Base-by-base conservation (phyloP, 345 rosid species). In the Euphorbia tirucalli region DNA sequence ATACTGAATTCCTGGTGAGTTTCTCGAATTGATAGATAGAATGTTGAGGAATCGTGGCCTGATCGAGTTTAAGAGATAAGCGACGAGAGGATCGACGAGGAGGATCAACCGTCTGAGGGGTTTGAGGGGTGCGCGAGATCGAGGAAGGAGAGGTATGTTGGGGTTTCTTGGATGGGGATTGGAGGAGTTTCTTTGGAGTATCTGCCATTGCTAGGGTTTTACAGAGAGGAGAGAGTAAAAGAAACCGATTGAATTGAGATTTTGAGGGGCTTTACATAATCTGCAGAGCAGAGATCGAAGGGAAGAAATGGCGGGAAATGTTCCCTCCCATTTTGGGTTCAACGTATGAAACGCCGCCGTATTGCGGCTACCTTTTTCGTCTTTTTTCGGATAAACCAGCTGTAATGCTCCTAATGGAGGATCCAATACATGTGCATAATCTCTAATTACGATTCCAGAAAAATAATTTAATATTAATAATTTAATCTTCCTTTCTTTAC, bases 281-380 rank as follows among this genome's bases (percentile, higher is more conserved):
- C 25, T 55, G 59, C 5, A 3, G 11, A 7, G 2, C 19, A 30
- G 69, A 35, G 21, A 69, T 72, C 32, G 68, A 74, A 81, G 75
- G 66, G 31, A 21, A 57, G 75, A 25, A 78, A 55, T 79, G 92
- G 95, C 95, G 95, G 88, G 87, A 89, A 86, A 82, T 69, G 63
- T 83, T 82, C 88, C 85, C 83, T 60, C 87, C 72, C n/a, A 24
- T 71, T 69, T 28, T 49, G n/a, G 22, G 48, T 30, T 46, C 46
- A 30, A 30, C 11, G n/a, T 39, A 18, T 24, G 43, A 70, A 39
- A 27, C 66, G 30, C 8, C 25, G 58, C 11, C 52, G 52, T 46
- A 13, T 46, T 46, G 52, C 2, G 16, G 18, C 7, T 6, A 2
- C 5, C n/a, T 3, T 49, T 49, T 16, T 41, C 13, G 13, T 13